Conservation (phyloP, 116 monocot species). For the Iris pallida region DNA sequence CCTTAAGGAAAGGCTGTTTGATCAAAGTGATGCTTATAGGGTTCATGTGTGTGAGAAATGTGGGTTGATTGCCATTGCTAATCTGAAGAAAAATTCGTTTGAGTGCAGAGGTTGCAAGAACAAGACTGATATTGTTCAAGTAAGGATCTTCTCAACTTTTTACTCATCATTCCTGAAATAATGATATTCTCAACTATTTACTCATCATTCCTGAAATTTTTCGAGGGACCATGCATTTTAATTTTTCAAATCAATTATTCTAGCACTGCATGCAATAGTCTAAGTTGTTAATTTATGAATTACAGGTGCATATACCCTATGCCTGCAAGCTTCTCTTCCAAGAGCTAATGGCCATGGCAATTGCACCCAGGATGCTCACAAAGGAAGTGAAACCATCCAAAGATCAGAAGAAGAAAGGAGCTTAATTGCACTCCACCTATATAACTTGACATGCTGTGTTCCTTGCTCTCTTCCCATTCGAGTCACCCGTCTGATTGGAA, state of each 20-base stretch:
- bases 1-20: slow-evolving; percentile 90
- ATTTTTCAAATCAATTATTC: too few species aligned
- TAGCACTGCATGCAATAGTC: background rate
- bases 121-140: slow-evolving; percentile 99
- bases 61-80: slow-evolving; percentile 89
- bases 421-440: background rate
- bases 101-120: slow-evolving; percentile 99
- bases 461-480: too few species aligned
- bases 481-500: background rate
- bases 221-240: too few species aligned
- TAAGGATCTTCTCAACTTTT: slow-evolving; percentile 14
- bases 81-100: slow-evolving; percentile 92
- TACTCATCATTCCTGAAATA: background rate
- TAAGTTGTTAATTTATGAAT: background rate
- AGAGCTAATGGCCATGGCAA: slow-evolving; percentile 99
- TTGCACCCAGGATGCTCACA: slow-evolving; percentile 97
- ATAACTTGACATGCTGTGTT: too few species aligned
- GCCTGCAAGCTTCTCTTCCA: slow-evolving; percentile 97
- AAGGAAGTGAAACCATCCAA: slow-evolving; percentile 61
- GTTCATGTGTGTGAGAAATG: slow-evolving; percentile 98
- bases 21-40: slow-evolving; percentile 96
- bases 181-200: background rate
- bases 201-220: background rate
- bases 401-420: slow-evolving; percentile 44
- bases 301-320: slow-evolving; percentile 92